Evolutionary conservation across 805 yeast species (phyloP), one percentile per base, ranked within the genome.

Genomic region (Dipodascus albidus): DNA sequence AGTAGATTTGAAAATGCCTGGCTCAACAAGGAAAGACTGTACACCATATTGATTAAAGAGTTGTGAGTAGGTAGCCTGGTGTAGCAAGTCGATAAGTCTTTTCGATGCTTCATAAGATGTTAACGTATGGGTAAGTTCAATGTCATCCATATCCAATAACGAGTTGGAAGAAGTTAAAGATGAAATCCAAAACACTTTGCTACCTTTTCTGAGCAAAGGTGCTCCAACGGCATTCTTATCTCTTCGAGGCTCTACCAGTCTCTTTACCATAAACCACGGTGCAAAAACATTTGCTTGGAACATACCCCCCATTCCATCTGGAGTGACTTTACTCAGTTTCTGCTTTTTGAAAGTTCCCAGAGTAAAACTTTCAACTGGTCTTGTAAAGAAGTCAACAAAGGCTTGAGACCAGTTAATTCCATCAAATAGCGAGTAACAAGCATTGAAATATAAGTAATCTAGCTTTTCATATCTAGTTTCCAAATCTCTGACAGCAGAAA

Each of bases 281-380:
- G 96, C 96, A 70, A 93, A 87, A n/a, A 91, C 96, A 64, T 93
- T 93, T 3, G 93, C 95, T 68, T 93, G 96, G 71, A 91, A 93
- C 2, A 89, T 88, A 27, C 85, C 70, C 1, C 98, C 97, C 73
- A 91, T 60, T 0, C 80, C 89, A 67, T 93, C 99, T 14, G 20
- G 52, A 1, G 96, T 80, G 62, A 77, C 80, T 23, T 83, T 82
- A 2, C 97, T 96, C 17, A 79, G 75, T 54, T 77, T 74, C 72
- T 93, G 98, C 41, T 85, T 76, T 68, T 91, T 89, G 70, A 86
- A 90, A 1, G 82, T 80, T 6, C 96, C 97, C 55, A 78, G 80
- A 0, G 98, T 93, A n/a, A 84, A 91, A 1, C 93, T 93, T 49
- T 79, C 79, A 24, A 88, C 68, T 2, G 96, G 96, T 58, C 79